phyloP scores from a whole-genome alignment of 768 basidiomycete species.

The Lentinula aciculospora region DNA sequence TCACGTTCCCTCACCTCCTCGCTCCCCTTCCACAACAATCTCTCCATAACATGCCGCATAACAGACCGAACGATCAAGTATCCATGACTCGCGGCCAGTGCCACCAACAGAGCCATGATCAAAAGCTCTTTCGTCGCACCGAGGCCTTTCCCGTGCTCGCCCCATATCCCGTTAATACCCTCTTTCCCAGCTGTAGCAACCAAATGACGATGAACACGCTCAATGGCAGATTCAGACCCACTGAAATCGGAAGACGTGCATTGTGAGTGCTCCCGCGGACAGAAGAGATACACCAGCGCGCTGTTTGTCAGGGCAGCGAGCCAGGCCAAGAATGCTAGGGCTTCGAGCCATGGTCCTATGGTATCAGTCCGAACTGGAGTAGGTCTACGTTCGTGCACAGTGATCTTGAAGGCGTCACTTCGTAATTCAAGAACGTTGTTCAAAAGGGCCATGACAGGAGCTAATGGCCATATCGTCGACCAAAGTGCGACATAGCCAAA shows the following conservation, averaged over 20 bases:
- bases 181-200: background rate
- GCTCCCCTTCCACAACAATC: conserved; percentile 70
- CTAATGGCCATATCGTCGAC: conserved; percentile 95
- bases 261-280: conserved; percentile 24
- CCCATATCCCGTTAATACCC: conserved; percentile 4
- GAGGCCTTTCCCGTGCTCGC: background rate
- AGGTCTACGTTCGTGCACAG: conserved; percentile 76
- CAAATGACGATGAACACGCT: conserved; percentile 4
- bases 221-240: background rate
- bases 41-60: conserved; percentile 67
- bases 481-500: conserved; percentile 92
- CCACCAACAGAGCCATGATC: conserved; percentile 64
- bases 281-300: conserved; percentile 89
- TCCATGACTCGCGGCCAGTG: conserved; percentile 80
- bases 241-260: background rate
- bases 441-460: conserved; percentile 77
- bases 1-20: conserved; percentile 57
- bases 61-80: conserved; percentile 61
- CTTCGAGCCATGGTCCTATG: conserved; percentile 93
- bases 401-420: conserved; percentile 94
- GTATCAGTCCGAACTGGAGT: conserved; percentile 84
- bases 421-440: conserved; percentile 93
- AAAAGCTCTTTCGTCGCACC: conserved; percentile 48
- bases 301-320: conserved; percentile 83
- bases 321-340: conserved; percentile 85